These are phyloP conservation scores for Malassezia sp. DNA, from an alignment of 1,284 basidiomycete genomes.

Conservation along the genomic window DNA sequence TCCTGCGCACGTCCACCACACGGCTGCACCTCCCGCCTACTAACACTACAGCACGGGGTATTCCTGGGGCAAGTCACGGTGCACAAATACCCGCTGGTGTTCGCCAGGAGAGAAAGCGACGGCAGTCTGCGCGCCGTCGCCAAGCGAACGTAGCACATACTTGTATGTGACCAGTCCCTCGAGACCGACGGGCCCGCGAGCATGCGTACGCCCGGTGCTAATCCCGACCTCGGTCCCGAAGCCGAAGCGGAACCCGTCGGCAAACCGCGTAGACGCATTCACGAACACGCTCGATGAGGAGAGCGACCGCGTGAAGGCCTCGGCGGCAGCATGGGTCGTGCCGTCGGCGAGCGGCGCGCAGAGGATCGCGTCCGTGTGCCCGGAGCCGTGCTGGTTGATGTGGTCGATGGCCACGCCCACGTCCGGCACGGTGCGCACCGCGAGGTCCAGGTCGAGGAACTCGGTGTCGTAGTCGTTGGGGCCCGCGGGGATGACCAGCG, in stretches of 20 bases:
- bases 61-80: constrained; percentile 1
- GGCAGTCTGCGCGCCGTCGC: constrained; percentile 16
- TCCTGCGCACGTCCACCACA: too few relatives aligned
- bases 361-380: constrained; percentile 88
- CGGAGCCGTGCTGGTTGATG: constrained; percentile 84
- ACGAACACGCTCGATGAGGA: constrained; percentile 87
- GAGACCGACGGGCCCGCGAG: constrained; percentile 86
- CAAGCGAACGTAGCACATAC: constrained; percentile 25
- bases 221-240: constrained; percentile 98
- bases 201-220: constrained; percentile 89
- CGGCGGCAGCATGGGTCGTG: constrained; percentile 49
- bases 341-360: constrained; percentile 57
- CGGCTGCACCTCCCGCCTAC: too few relatives aligned
- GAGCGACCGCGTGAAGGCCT: constrained; percentile 70
- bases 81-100: constrained; percentile 9
- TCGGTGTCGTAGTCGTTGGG: constrained; percentile 69
- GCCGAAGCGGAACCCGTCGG: constrained; percentile 92
- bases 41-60: constrained; percentile 6
- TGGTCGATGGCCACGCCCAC: constrained; percentile 66
- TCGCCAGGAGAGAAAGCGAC: constrained; percentile 15
- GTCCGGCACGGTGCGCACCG: constrained; percentile 63
- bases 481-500: constrained; percentile 30
- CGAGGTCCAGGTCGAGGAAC: constrained; percentile 53
- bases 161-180: constrained; percentile 56
- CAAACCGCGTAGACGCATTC: constrained; percentile 88